A percentile compares a stretch with the other conserved stretches of the same genome.
Conservation (phyloP, 805 yeast genomes). For the Phaffomyces thermotolerans region DNA sequence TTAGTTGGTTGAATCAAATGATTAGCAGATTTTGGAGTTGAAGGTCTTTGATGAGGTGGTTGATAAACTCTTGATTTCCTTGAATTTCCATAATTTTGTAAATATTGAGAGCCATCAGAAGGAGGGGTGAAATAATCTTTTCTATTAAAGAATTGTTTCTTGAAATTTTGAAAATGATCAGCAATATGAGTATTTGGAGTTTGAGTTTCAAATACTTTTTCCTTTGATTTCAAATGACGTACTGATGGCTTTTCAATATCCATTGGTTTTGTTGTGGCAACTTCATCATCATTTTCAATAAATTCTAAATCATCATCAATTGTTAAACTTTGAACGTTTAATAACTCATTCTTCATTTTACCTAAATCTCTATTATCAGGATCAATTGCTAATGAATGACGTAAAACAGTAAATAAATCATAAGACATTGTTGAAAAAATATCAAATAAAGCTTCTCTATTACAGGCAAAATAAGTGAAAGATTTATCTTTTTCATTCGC, state of each 20-base stretch:
- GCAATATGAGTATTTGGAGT: slow-evolving; percentile 42
- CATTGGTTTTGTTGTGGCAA: slow-evolving; percentile 17
- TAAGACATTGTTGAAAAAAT: slow-evolving; percentile 84
- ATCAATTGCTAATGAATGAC: slow-evolving; percentile 73
- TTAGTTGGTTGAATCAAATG: slow-evolving; percentile 9
- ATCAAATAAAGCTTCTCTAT: slow-evolving; percentile 86
- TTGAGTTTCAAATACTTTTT: slow-evolving; percentile 53
- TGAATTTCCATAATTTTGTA: slow-evolving; percentile 50
- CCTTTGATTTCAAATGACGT: slow-evolving; percentile 2
- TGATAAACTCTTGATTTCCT: slow-evolving; percentile 20
- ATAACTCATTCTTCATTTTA: slow-evolving; percentile 53
- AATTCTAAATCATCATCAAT: slow-evolving; percentile 59
- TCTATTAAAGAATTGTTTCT: slow-evolving; percentile 40
- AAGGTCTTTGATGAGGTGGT: slow-evolving; percentile 22
- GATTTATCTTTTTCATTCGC: slow-evolving; percentile 78
- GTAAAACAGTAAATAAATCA: slow-evolving; percentile 78
- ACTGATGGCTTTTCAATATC: slow-evolving; percentile 7
- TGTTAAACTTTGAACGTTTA: slow-evolving; percentile 59
- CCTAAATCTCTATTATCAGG: slow-evolving; percentile 74
- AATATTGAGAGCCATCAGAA: slow-evolving; percentile 59
- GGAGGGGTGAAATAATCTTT: slow-evolving; percentile 77
- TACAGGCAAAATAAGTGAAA: slow-evolving; percentile 77
- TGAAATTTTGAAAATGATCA: slow-evolving; percentile 32
- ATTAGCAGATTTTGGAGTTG: slow-evolving; percentile 17
- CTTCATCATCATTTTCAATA: slow-evolving; percentile 32